These are phyloP conservation scores for Wickerhamomyces bovis DNA, from an alignment of 805 yeast species.

Conservation along the genomic window DNA sequence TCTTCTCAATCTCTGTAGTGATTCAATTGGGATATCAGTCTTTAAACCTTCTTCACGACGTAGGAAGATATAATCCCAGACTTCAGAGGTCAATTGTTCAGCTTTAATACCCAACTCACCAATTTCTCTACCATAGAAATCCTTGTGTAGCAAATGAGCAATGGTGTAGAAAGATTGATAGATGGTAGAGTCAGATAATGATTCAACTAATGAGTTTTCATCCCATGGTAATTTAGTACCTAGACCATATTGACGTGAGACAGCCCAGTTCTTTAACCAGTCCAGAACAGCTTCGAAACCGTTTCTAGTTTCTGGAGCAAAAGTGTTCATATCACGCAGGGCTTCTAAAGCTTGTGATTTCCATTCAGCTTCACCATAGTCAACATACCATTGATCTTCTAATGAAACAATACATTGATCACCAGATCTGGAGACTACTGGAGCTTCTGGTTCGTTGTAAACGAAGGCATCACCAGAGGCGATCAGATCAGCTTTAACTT, in stretches of 20 bases:
- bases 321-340: conserved; percentile 69
- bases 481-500: conserved; percentile 77
- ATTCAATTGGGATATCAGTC: conserved; percentile 55
- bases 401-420: conserved; percentile 94
- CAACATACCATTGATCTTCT: conserved; percentile 98
- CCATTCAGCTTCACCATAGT: conserved; percentile 95
- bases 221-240: conserved; percentile 98
- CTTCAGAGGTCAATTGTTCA: conserved; percentile 87
- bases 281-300: conserved; percentile 92
- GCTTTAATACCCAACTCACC: conserved; percentile 75
- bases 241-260: conserved; percentile 91
- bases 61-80: conserved; percentile 84
- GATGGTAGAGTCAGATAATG: conserved; percentile 91
- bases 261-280: conserved; percentile 98
- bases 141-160: conserved; percentile 78
- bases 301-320: conserved; percentile 75
- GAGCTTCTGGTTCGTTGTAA: conserved; percentile 91
- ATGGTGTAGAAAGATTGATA: conserved; percentile 95
- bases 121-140: conserved; percentile 68
- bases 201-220: conserved; percentile 85
- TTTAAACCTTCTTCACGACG: conserved; percentile 50
- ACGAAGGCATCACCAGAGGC: conserved; percentile 76
- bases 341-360: conserved; percentile 75
- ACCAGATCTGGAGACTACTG: conserved; percentile 90
- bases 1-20: conserved; percentile 72